A percentile compares a stretch with the other conserved stretches of the same genome.
Conservation (phyloP, 192 early-diverging fungal genomes). For the Backusella parvicylindrica region DNA sequence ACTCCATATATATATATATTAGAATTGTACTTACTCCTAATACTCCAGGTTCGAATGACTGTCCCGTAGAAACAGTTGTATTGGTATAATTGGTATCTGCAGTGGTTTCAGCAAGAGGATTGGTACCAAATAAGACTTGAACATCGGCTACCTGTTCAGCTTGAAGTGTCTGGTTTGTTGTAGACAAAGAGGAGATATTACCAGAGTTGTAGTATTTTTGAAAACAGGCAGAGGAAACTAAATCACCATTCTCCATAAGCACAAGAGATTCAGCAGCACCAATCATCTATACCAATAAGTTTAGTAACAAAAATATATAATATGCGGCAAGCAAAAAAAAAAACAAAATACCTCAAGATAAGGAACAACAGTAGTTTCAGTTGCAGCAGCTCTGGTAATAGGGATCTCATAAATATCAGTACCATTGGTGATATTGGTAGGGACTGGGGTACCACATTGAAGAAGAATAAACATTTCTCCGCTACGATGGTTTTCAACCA, state of each 20-base stretch:
- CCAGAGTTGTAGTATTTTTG: constrained; percentile 31
- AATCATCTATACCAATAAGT: constrained; percentile 29
- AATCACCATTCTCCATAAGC: constrained; percentile 30
- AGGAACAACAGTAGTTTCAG: constrained; percentile 38
- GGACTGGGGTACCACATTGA: constrained; percentile 66
- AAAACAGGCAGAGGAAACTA: constrained; percentile 49
- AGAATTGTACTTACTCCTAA: constrained; percentile 46
- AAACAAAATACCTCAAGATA: constrained; percentile 41
- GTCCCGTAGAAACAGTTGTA: constrained; percentile 45
- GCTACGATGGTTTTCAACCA: constrained; percentile 51
- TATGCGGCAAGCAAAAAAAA: background rate
- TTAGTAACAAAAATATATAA: background rate
- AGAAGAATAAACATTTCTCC: constrained; percentile 60
- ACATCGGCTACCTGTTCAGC: constrained; percentile 45
- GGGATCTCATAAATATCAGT: constrained; percentile 48
- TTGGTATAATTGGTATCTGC: constrained; percentile 21
- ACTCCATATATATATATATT: background rate
- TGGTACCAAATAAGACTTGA: constrained; percentile 41
- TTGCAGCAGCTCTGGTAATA: constrained; percentile 36
- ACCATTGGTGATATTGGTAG: constrained; percentile 37
- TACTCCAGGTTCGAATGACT: constrained; percentile 44
- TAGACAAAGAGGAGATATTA: constrained; percentile 26
- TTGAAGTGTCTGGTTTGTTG: constrained; percentile 43
- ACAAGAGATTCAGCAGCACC: constrained; percentile 38
- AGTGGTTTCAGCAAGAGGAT: constrained; percentile 12